A percentile compares a stretch with the other conserved stretches of the same genome.
Conservation (phyloP, 2,329 filamentous ascomycete genomes). For the Pleochaeta shiraiana region DNA sequence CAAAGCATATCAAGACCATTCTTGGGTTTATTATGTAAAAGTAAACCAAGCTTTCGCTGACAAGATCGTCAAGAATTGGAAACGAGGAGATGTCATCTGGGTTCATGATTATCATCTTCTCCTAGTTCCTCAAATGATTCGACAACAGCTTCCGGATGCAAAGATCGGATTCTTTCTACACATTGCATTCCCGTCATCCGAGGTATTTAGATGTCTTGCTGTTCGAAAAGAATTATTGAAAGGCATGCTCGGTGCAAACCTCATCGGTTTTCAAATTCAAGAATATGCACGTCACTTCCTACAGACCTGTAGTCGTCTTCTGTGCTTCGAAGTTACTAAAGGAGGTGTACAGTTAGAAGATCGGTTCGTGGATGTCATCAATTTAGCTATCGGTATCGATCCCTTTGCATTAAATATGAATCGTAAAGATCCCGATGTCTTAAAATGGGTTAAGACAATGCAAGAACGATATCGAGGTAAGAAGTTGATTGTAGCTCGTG, state of each 20-base stretch:
- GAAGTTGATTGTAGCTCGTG: constrained; percentile 74
- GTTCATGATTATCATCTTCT: constrained; percentile 90
- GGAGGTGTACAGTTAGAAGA: constrained; percentile 83
- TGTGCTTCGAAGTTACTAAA: constrained; percentile 74
- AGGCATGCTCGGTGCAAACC: constrained; percentile 79
- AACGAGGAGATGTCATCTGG: constrained; percentile 83
- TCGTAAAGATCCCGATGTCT: constrained; percentile 49
- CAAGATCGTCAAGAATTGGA: constrained; percentile 77
- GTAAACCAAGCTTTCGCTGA: constrained; percentile 89
- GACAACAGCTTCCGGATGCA: constrained; percentile 74
- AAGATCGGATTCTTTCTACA: constrained; percentile 95
- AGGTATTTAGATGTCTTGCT: constrained; percentile 83
- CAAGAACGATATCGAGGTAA: constrained; percentile 72
- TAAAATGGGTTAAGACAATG: constrained; percentile 59
- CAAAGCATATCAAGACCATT: constrained; percentile 95
- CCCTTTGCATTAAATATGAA: constrained; percentile 51
- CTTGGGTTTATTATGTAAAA: constrained; percentile 84
- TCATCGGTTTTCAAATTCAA: constrained; percentile 82
- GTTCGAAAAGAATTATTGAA: constrained; percentile 72
- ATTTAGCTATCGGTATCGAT: constrained; percentile 78
- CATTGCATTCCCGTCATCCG: constrained; percentile 85
- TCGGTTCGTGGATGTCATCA: constrained; percentile 74
- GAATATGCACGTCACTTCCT: constrained; percentile 91
- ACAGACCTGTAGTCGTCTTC: constrained; percentile 79
- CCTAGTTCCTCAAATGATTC: constrained; percentile 72